These are phyloP conservation scores for Blastobotrys terrestris DNA, from an alignment of 805 yeast species.

Conservation along the genomic window DNA sequence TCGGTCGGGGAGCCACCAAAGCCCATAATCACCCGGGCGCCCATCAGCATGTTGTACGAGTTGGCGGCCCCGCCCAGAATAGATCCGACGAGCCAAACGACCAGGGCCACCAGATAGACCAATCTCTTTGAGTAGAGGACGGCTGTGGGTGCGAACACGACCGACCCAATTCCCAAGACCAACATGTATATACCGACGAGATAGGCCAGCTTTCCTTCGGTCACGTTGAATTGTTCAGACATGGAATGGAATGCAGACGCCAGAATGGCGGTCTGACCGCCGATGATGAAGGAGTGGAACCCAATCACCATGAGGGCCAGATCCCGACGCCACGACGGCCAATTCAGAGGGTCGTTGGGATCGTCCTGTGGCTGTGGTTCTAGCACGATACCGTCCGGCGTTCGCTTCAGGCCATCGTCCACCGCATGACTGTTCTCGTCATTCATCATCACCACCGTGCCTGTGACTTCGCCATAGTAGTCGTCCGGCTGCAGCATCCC, in stretches of 20 bases:
- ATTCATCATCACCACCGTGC: slow-evolving; percentile 30
- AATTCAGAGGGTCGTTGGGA: slow-evolving; percentile 60
- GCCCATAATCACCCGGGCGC: slow-evolving; percentile 53
- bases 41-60: slow-evolving; percentile 46
- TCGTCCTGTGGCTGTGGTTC: slow-evolving; percentile 58
- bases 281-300: slow-evolving; percentile 52
- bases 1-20: slow-evolving; percentile 57
- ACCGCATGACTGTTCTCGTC: slow-evolving; percentile 5
- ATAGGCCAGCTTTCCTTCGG: slow-evolving; percentile 41
- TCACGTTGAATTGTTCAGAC: slow-evolving; percentile 38
- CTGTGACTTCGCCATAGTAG: slow-evolving; percentile 38
- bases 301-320: slow-evolving; percentile 48
- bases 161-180: slow-evolving; percentile 52
- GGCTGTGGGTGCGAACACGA: slow-evolving; percentile 53
- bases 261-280: slow-evolving; percentile 55
- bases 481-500: slow-evolving; percentile 40
- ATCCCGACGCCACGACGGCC: slow-evolving; percentile 58
- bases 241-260: slow-evolving; percentile 49
- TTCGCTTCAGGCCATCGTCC: slow-evolving; percentile 35
- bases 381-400: slow-evolving; percentile 44
- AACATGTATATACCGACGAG: slow-evolving; percentile 56
- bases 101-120: slow-evolving; percentile 45
- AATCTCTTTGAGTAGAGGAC: slow-evolving; percentile 52
- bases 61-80: slow-evolving; percentile 50
- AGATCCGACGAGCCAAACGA: slow-evolving; percentile 45